Percentiles rank a stretch among this genome's conserved stretches.
These are phyloP conservation scores for Penicillium daleae DNA, from an alignment of 495 filamentous ascomycete genomes.

Conservation along the genomic window DNA sequence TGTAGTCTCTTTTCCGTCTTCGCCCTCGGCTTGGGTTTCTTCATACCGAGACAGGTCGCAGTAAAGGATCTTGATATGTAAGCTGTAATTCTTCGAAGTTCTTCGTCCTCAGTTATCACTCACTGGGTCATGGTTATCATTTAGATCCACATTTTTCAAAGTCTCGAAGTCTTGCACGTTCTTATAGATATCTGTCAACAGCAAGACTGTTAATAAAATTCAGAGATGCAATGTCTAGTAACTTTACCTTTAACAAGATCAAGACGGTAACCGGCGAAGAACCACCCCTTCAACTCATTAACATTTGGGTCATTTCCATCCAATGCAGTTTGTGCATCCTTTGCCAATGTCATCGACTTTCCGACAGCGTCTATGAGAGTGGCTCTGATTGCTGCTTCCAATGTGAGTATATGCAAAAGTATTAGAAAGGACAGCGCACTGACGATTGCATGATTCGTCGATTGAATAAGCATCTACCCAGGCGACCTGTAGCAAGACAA, in stretches of 20 bases:
- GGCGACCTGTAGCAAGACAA: not conserved
- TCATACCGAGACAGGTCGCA: not conserved
- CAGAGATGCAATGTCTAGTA: not conserved
- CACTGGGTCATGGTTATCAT: not conserved
- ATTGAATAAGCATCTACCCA: not conserved
- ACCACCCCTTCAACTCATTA: not conserved
- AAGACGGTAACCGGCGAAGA: not conserved
- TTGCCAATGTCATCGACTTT: not conserved
- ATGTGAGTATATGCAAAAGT: not conserved
- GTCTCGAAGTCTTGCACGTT: not conserved
- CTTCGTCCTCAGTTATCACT: not conserved
- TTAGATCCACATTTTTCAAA: not conserved
- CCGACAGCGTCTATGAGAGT: not conserved
- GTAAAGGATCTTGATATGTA: not conserved
- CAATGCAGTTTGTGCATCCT: not conserved
- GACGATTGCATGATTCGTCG: not conserved
- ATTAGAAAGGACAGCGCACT: not conserved
- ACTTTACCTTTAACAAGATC: not conserved
- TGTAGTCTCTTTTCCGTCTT: not conserved
- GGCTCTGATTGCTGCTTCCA: not conserved
- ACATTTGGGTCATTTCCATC: not conserved
- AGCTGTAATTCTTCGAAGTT: not conserved
- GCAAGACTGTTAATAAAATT: not conserved
- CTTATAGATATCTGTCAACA: not conserved
- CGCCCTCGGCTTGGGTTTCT: not conserved